Percentiles rank a stretch among this genome's conserved stretches.
Evolutionary conservation across 345 rosid species (phyloP).

Genomic region (Lagerstroemia speciosa): DNA sequence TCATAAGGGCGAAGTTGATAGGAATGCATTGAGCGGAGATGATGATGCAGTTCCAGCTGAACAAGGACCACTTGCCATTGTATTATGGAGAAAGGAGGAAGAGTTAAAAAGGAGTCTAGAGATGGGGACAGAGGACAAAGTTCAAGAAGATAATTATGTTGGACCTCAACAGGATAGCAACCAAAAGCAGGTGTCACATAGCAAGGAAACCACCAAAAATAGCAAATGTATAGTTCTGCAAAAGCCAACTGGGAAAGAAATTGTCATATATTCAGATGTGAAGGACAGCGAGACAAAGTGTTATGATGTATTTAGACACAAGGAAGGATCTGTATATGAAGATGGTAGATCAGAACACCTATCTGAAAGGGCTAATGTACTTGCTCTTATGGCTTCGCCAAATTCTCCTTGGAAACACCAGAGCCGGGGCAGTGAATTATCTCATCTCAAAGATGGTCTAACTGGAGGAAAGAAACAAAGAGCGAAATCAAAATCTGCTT

Average conservation of each 20-base stretch:
- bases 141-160: constrained; percentile 8
- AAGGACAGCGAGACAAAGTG: constrained; percentile 9
- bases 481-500: constrained; percentile 13
- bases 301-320: constrained; percentile 13
- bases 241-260: constrained; percentile 18
- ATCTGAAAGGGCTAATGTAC: constrained; percentile 15
- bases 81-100: constrained; percentile 12
- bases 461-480: constrained; percentile 24
- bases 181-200: constrained; percentile 12
- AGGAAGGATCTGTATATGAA: constrained; percentile 8
- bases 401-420: constrained; percentile 17
- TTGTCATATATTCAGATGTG: constrained; percentile 7
- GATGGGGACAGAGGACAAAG: constrained; percentile 7
- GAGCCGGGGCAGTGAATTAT: constrained; percentile 10
- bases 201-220: constrained; percentile 7
- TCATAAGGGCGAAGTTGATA: constrained; percentile 6
- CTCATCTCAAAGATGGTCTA: constrained; percentile 10
- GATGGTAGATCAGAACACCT: constrained; percentile 6
- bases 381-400: constrained; percentile 26
- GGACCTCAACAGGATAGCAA: constrained; percentile 12
- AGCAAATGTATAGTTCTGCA: constrained; percentile 10
- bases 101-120: constrained; percentile 14
- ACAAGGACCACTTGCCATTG: constrained; percentile 5
- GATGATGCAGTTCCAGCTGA: constrained; percentile 13
- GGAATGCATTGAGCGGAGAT: constrained; percentile 2